Evolutionary conservation across 192 early-diverging fungal species (phyloP).

Genomic region (Chytriomyces hyalinus): DNA sequence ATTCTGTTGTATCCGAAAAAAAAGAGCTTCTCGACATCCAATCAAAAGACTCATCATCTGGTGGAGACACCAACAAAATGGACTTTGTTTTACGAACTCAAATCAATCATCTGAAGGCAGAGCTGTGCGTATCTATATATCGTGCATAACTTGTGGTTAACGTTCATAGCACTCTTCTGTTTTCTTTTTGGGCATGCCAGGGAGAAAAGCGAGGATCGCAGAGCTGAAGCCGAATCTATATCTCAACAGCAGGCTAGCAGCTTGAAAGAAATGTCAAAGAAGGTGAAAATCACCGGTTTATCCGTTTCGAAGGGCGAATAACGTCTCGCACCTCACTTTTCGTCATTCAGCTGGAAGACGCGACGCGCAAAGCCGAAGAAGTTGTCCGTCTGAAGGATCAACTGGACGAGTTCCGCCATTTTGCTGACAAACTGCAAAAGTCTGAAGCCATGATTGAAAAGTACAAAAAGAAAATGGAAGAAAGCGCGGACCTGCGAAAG

Average conservation of each 20-base stretch:
- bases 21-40: constrained; percentile 56
- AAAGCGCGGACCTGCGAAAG: constrained; percentile 77
- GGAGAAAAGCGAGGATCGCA: constrained; percentile 75
- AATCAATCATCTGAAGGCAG: constrained; percentile 83
- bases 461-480: constrained; percentile 94
- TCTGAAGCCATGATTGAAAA: constrained; percentile 94
- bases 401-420: constrained; percentile 87
- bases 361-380: constrained; percentile 61
- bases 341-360: constrained; percentile 54
- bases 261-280: constrained; percentile 70
- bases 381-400: constrained; percentile 80
- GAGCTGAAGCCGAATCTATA: constrained; percentile 71
- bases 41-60: not conserved
- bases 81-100: constrained; percentile 87
- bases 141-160: not conserved
- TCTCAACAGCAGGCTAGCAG: constrained; percentile 62
- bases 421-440: constrained; percentile 91
- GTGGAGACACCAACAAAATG: not conserved
- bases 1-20: constrained; percentile 74
- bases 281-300: constrained; percentile 25
- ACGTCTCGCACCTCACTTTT: not conserved
- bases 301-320: too few species aligned
- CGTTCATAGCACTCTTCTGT: constrained; percentile 7
- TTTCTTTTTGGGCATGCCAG: constrained; percentile 52
- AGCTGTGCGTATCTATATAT: constrained; percentile 63